Evolutionary conservation across 2,329 filamentous ascomycete genomes (phyloP).

Genomic region (Pyrenochaeta sp.): DNA sequence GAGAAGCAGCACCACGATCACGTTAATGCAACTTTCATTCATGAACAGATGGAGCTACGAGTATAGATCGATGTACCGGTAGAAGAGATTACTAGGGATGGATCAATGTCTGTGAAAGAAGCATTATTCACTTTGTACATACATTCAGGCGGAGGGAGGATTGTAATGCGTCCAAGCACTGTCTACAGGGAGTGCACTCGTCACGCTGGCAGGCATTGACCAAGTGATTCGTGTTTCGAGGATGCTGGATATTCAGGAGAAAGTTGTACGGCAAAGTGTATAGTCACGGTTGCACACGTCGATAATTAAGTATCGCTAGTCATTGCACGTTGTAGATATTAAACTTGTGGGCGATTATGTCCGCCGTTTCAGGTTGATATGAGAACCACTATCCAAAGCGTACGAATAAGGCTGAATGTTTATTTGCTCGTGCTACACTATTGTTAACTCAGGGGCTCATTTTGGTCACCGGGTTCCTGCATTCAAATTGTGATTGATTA

Average conservation of each 20-base stretch:
- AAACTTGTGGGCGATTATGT: background rate
- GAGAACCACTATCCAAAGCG: background rate
- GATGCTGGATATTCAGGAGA: background rate
- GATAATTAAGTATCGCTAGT: background rate
- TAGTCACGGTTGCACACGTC: constrained; percentile 2
- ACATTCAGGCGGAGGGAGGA: background rate
- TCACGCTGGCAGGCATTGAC: background rate
- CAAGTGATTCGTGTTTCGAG: background rate
- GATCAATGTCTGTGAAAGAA: no score
- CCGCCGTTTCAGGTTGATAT: background rate
- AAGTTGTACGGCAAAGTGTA: background rate
- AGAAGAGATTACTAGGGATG: no score
- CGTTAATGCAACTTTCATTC: constrained; percentile 14
- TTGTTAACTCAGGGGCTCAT: background rate
- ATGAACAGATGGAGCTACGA: constrained; percentile 29
- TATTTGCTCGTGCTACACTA: no score
- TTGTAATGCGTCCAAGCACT: background rate
- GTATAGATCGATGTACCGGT: constrained; percentile 7
- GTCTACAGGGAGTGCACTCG: background rate
- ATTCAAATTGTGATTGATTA: background rate
- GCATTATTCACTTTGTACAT: no score
- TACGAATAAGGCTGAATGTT: no score
- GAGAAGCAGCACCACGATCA: constrained; percentile 14
- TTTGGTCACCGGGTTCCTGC: background rate
- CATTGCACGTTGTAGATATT: background rate